phyloP scores from a whole-genome alignment of 2,329 filamentous ascomycete species.

The Sporothrix humicola region DNA sequence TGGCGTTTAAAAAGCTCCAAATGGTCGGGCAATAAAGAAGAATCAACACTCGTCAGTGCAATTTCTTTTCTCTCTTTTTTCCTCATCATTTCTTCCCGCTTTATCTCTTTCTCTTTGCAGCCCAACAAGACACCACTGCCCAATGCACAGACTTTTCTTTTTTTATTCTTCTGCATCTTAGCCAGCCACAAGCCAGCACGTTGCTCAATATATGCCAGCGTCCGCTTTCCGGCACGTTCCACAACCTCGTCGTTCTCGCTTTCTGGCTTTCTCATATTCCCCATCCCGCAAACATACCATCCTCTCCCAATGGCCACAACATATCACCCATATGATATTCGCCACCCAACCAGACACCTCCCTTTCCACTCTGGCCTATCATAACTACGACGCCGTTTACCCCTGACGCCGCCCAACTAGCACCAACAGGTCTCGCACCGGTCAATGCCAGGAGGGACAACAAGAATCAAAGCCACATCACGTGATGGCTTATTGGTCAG shows the following conservation, averaged over 20 bases:
- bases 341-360: neutral
- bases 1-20: no score
- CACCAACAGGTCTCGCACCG: neutral
- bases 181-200: neutral
- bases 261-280: neutral
- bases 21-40: neutral
- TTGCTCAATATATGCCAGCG: neutral
- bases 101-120: neutral
- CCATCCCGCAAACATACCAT: neutral
- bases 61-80: neutral
- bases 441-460: neutral
- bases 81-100: neutral
- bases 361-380: neutral
- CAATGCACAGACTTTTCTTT: neutral
- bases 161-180: neutral
- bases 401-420: neutral
- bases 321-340: neutral
- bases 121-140: constrained; percentile 4
- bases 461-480: constrained; percentile 1
- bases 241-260: neutral
- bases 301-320: neutral
- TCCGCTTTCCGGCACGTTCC: neutral
- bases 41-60: neutral
- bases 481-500: neutral
- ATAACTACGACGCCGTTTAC: neutral